These are phyloP conservation scores for Glycine tomentella DNA, from an alignment of 306 rosid species.

Conservation along the genomic window DNA sequence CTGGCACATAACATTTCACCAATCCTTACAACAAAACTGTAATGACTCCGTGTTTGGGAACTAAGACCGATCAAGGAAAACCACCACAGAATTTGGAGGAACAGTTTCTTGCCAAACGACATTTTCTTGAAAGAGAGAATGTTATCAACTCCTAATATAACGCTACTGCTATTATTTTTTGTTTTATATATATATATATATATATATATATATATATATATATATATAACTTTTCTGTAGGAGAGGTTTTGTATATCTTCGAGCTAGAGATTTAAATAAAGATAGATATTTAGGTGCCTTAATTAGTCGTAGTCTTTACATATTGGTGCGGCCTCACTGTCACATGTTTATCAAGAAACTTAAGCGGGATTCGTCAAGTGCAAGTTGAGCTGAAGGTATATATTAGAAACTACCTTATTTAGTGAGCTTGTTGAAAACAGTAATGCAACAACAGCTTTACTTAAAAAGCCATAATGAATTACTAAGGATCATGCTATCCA, in stretches of 20 bases:
- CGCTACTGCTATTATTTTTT: neutral
- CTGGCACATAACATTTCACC: no score
- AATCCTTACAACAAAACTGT: constrained; percentile 39
- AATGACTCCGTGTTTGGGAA: constrained; percentile 15
- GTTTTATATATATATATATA: neutral
- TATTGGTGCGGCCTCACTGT: constrained; percentile 11
- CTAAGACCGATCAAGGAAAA: constrained; percentile 27
- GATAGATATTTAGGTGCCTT: neutral
- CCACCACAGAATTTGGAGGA: constrained; percentile 38
- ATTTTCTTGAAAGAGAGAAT: no score
- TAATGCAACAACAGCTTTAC: neutral
- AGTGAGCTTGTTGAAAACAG: neutral
- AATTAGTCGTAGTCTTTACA: neutral
- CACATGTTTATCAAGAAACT: neutral
- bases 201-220: no score
- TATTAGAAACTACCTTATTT: no score
- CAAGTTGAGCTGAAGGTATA: no score
- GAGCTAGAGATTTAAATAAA: neutral
- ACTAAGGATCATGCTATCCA: neutral
- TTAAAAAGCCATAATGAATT: neutral
- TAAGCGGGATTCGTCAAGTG: neutral
- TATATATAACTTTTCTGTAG: neutral
- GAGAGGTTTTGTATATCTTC: neutral
- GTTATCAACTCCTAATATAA: neutral
- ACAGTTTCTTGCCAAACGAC: no score